Conservation (phyloP, 2,329 filamentous ascomycete species). For the Fusarium caatingaense region DNA sequence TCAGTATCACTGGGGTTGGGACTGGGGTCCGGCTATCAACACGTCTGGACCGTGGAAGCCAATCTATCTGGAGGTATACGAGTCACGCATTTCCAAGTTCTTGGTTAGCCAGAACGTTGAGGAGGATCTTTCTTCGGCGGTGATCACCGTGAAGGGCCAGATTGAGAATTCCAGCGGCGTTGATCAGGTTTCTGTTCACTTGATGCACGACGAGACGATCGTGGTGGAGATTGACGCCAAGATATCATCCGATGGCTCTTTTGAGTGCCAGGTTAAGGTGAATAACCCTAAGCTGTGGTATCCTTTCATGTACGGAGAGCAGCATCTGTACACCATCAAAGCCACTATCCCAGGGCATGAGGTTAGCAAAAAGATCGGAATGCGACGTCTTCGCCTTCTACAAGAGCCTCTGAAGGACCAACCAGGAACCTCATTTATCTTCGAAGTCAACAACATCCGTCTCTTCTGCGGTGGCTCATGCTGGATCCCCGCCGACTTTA, state of each 20-base stretch:
- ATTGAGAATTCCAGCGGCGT: rapidly evolving
- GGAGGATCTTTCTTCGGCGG: not conserved
- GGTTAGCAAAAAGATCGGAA: not conserved
- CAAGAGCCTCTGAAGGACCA: not conserved
- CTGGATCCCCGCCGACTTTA: constrained; percentile 2
- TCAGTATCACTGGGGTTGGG: constrained; percentile 24
- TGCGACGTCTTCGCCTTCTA: not conserved
- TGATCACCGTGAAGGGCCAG: not conserved
- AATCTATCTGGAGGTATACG: not conserved
- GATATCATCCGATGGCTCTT: rapidly evolving
- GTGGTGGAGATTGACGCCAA: not conserved
- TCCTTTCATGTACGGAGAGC: not conserved
- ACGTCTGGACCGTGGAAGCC: constrained; percentile 14
- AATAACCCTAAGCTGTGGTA: not conserved
- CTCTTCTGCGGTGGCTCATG: not conserved
- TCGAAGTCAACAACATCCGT: constrained; percentile 13
- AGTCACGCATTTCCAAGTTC: not conserved
- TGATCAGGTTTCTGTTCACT: rapidly evolving
- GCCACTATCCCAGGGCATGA: not conserved
- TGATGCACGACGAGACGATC: not conserved
- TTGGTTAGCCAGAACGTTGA: not conserved
- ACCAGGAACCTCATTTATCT: not conserved
- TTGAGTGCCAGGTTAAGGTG: not conserved
- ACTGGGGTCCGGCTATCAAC: constrained; percentile 10
- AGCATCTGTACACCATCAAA: not conserved